Conservation (phyloP, 2,329 filamentous ascomycete genomes). For the Pseudogymnoascus sp. region DNA sequence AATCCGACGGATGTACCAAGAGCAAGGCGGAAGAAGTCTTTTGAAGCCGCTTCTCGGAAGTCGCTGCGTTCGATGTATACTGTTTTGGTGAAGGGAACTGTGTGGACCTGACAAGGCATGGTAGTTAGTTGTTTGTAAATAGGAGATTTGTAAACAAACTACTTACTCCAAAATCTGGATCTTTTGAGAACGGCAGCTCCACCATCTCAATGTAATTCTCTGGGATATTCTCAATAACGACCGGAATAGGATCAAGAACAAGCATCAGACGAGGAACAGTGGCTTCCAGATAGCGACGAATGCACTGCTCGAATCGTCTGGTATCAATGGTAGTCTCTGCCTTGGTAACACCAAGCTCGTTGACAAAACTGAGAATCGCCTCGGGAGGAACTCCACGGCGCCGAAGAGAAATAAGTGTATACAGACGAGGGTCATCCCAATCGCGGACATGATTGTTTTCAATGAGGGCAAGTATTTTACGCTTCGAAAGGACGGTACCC, state of each 20-base stretch:
- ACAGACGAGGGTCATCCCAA: conserved; percentile 88
- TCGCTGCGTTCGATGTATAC: conserved; percentile 80
- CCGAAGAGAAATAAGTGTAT: conserved; percentile 76
- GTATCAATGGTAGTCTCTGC: conserved; percentile 72
- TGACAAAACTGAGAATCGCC: conserved; percentile 81
- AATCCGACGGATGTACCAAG: conserved; percentile 69
- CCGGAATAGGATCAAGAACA: conserved; percentile 74
- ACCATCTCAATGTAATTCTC: conserved; percentile 59
- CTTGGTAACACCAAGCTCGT: conserved; percentile 85
- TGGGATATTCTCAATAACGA: conserved; percentile 48
- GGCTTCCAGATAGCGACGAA: conserved; percentile 78
- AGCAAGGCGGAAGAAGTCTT: conserved; percentile 70
- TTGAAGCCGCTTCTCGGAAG: conserved; percentile 64
- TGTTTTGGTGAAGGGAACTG: conserved; percentile 59
- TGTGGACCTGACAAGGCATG: conserved; percentile 41
- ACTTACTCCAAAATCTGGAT: not conserved
- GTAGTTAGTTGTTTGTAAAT: not conserved
- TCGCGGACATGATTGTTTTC: conserved; percentile 66
- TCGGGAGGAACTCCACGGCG: conserved; percentile 80
- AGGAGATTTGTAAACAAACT: too few species aligned
- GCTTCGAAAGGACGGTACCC: conserved; percentile 81
- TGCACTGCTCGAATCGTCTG: conserved; percentile 72
- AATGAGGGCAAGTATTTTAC: conserved; percentile 73
- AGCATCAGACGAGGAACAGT: conserved; percentile 87
- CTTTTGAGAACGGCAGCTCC: conserved; percentile 26